A percentile compares a stretch with the other conserved stretches of the same genome.
Conservation (phyloP, 2,329 filamentous ascomycete genomes). For the Lachnellula arida region DNA sequence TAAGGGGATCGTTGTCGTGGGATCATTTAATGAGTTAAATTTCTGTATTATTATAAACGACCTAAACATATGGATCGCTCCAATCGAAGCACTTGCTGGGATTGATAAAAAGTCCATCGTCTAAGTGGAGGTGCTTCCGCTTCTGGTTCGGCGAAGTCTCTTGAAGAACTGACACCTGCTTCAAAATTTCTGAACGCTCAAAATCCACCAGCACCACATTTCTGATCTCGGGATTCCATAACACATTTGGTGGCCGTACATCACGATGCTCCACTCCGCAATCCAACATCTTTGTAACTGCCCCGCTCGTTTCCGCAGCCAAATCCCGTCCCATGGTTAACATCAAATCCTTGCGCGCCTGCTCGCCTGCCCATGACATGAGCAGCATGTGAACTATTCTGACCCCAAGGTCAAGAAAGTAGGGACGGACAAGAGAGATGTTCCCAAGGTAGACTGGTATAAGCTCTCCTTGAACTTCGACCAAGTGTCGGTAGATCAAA, state of each 20-base stretch:
- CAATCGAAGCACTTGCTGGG: too few species aligned
- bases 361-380: slow-evolving; percentile 23
- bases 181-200: slow-evolving; percentile 15
- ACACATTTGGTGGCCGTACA: slow-evolving; percentile 13
- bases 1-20: too few species aligned
- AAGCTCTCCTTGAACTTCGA: slow-evolving; percentile 32
- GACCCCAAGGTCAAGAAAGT: slow-evolving; percentile 18
- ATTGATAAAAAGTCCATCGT: too few species aligned
- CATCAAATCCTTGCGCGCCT: slow-evolving; percentile 15
- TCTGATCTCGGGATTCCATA: slow-evolving; percentile 10
- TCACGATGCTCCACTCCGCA: slow-evolving; percentile 11
- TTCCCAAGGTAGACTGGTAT: slow-evolving; percentile 37
- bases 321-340: slow-evolving; percentile 15
- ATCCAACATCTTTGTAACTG: slow-evolving; percentile 14
- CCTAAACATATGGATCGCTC: too few species aligned
- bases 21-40: too few species aligned
- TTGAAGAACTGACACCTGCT: slow-evolving; percentile 4
- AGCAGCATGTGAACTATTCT: slow-evolving; percentile 22
- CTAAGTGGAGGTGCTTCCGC: slow-evolving; percentile 2
- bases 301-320: slow-evolving; percentile 11
- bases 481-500: slow-evolving; percentile 32
- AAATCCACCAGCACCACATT: slow-evolving; percentile 16
- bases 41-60: too few species aligned
- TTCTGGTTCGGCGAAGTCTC: slow-evolving; percentile 11
- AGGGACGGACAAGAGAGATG: slow-evolving; percentile 32